Percentiles rank a stretch among this genome's conserved stretches.
Evolutionary conservation across 345 rosid species (phyloP).

Genomic region (Abelmoschus esculentus): DNA sequence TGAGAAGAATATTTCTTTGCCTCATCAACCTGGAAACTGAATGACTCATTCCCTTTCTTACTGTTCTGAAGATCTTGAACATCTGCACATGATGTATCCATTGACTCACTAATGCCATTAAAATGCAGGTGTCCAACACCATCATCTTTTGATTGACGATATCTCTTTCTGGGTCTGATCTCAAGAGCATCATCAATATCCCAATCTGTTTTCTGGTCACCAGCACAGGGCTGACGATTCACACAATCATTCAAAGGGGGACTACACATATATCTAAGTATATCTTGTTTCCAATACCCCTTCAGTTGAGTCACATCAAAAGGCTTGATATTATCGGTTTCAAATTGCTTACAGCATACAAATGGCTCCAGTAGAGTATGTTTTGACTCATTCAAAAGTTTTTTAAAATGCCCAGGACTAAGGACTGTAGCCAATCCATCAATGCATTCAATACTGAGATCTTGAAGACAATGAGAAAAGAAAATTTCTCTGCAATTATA

Average conservation of each 20-base stretch:
- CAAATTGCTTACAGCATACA: constrained; percentile 55
- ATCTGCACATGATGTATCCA: neutral
- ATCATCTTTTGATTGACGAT: constrained; percentile 24
- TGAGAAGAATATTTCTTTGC: constrained; percentile 14
- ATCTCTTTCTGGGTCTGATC: constrained; percentile 32
- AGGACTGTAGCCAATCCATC: constrained; percentile 85
- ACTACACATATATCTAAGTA: constrained; percentile 31
- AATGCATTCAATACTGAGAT: constrained; percentile 77
- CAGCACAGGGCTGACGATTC: constrained; percentile 17
- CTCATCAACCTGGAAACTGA: constrained; percentile 7
- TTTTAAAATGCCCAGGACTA: constrained; percentile 59
- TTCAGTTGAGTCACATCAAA: constrained; percentile 57
- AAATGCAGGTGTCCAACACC: neutral
- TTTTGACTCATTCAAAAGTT: constrained; percentile 29
- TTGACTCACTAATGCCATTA: constrained; percentile 15
- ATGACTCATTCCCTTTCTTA: constrained; percentile 17
- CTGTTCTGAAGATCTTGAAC: constrained; percentile 4
- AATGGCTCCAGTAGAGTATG: constrained; percentile 35
- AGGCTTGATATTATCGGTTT: constrained; percentile 47
- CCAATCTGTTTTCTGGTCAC: neutral
- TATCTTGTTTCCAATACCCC: constrained; percentile 78
- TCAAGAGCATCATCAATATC: constrained; percentile 18
- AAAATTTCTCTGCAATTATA: constrained; percentile 44
- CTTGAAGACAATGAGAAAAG: constrained; percentile 81
- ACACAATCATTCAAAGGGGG: constrained; percentile 19